Conservation (phyloP, 495 filamentous ascomycete species). For the Clohesyomyces aquaticus region DNA sequence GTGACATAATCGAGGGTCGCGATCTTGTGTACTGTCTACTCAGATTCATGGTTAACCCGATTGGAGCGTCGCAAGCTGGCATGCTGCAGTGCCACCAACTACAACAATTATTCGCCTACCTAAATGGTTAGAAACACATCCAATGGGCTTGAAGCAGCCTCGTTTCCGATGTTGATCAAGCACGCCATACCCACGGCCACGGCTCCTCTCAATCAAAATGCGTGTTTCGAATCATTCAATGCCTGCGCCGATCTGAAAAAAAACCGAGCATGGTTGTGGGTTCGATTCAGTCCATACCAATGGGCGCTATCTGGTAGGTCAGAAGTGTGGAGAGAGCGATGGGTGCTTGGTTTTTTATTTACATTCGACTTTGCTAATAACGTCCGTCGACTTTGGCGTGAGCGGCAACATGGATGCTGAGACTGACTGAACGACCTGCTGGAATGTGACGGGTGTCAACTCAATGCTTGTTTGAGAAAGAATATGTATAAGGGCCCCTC, state of each 20-base stretch:
- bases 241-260: slow-evolving; percentile 7
- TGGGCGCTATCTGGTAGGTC: not conserved
- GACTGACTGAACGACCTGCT: too few relatives aligned
- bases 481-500: slow-evolving; percentile 1
- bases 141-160: not conserved
- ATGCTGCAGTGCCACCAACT: too few relatives aligned
- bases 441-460: too few relatives aligned
- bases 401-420: too few relatives aligned
- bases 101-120: not conserved
- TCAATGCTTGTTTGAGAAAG: too few relatives aligned
- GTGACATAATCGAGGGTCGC: not conserved
- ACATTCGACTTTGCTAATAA: too few relatives aligned
- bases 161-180: not conserved
- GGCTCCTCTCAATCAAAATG: not conserved
- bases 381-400: too few relatives aligned
- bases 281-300: not conserved
- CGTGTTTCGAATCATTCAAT: slow-evolving; percentile 6
- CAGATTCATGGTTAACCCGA: too few relatives aligned
- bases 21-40: not conserved
- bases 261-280: not conserved
- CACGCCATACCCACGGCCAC: not conserved
- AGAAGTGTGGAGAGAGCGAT: not conserved
- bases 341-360: too few relatives aligned
- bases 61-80: too few relatives aligned
- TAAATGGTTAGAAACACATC: not conserved